Evolutionary conservation across 306 rosid genomes (phyloP), one percentile per base, ranked within the genome.

Genomic region (Quercus bicolor): DNA sequence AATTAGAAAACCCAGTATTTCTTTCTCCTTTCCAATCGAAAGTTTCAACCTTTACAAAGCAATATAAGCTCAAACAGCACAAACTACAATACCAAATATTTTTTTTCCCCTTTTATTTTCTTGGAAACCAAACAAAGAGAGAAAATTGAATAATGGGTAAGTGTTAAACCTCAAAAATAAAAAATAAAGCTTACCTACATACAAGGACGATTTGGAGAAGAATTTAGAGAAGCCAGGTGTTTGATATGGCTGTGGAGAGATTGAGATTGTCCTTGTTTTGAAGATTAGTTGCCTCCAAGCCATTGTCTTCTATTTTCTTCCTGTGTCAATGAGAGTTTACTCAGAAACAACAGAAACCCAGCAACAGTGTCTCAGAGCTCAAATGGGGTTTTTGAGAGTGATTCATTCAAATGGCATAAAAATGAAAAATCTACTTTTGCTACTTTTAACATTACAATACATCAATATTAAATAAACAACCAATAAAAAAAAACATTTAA

Each of bases 181-280:
- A 15, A 70, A 43, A 15, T 40, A 56, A 69, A 28, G 24, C 23
- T 54, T 79, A 91, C 92, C 88, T 21, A 73, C 75, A 66, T 89
- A 89, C 1, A 85, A 81, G 65, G 78, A 45, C 57, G 92, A 77
- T 85, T 87, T 88, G 82, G 97, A 86, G 88, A 80, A 91, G 88
- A 88, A 91, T 82, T 89, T 85, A 76, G 84, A 81, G 23, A 78
- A 77, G 56, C 29, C 74, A 70, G 75, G 57, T 1, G 77, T 37
- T 52, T 82, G 64, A 79, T 33, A 66, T 6, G 90, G 75, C 6
- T 73, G 71, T 55, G 54, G 20, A 16, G 85, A 55, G 8, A 56
- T 3, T 31, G 70, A 68, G 62, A 77, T 73, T 37, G 79, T n/a
- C 62, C 82, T 74, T 18, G 69, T 72, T 31, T 64, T 82, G 61